Conservation (phyloP, 768 basidiomycete species). For the Coprinopsis strossmayeri region DNA sequence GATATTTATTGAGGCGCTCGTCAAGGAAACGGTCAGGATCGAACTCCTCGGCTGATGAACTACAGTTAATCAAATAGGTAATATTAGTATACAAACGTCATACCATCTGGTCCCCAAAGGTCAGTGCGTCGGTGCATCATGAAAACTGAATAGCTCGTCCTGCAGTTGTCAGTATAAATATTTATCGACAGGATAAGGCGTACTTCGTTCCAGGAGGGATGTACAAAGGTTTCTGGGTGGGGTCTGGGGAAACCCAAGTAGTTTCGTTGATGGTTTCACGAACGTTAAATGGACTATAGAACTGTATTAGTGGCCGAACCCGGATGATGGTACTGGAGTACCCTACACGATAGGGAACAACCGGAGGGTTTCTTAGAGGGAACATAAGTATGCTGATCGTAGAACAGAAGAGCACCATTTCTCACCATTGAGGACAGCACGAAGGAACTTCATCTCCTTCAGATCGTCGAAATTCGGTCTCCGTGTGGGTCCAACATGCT, state of each 20-base stretch:
- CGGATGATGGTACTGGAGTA: constrained; percentile 12
- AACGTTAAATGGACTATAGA: background rate
- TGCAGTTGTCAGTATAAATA: constrained; percentile 12
- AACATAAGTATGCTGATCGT: too few relatives aligned
- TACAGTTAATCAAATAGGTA: too few relatives aligned
- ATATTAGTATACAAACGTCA: too few relatives aligned
- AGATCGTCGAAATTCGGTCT: constrained; percentile 36
- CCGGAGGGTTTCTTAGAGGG: constrained; percentile 50
- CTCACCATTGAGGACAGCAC: constrained; percentile 64
- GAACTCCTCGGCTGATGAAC: constrained; percentile 47
- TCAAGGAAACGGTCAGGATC: constrained; percentile 72
- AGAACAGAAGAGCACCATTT: too few relatives aligned
- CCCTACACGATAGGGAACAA: constrained; percentile 50
- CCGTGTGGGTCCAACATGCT: constrained; percentile 39
- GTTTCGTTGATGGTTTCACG: constrained; percentile 43
- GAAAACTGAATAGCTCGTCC: constrained; percentile 48
- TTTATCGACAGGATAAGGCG: constrained; percentile 10
- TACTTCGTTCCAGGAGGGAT: constrained; percentile 45
- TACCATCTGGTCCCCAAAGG: constrained; percentile 70
- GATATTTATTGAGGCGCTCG: constrained; percentile 52
- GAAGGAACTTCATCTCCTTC: constrained; percentile 54
- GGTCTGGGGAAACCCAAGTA: constrained; percentile 40
- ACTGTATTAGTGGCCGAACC: constrained; percentile 30
- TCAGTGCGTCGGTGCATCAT: constrained; percentile 61
- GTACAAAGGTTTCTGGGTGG: constrained; percentile 42